Evolutionary conservation across 2,329 filamentous ascomycete species (phyloP), one percentile per base, ranked within the genome.

Genomic region (Blastomyces gilchristii): DNA sequence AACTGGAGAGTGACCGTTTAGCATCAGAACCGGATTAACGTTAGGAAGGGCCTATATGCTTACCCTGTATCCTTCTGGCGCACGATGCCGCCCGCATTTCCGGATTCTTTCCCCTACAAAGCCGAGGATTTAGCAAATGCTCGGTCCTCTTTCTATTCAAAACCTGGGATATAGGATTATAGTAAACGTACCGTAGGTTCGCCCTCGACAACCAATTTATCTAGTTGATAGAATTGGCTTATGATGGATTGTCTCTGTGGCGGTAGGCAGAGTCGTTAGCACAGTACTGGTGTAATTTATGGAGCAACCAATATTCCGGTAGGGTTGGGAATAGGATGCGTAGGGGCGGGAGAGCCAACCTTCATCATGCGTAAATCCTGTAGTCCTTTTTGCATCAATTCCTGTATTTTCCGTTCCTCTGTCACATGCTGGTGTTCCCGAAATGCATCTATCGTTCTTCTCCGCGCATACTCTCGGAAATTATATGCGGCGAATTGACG

Each of bases 401-500:
- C 91, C 77, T 97, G 91, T 75, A 96, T 82, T 78, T 83, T 82
- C 66, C 90, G 82, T 68, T 85, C 82, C 72, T 97, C 94, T 56
- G 84, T 79, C 71, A 91, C 87, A 63, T 77, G 74, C 76, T 85
- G 83, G 76, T 95, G 83, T 75, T 96, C 91, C 70, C 88, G 85
- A 77, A 97, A 99, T 4, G 90, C 87, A 80, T 97, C 94, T 74
- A 84, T 85, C 74, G 94, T 96, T 76, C 93, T 85, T 73, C 94
- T 87, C 77, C 87, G 89, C 62, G 94, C 92, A 77, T 99, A 99
- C 76, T 97, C 93, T 78, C 94, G 86, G 83, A 97, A 99, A 79
- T 97, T 99, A 82, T 97, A 99, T 69, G 89, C 86, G 66, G 91
- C 85, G 77, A 99, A 97, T 73, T 96, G 89, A 66, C 83, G 82